Percentiles rank a stretch among this genome's conserved stretches.
These are phyloP conservation scores for Nitzschia putrida DNA, from an alignment of 108 stramenopile species.

Conservation along the genomic window DNA sequence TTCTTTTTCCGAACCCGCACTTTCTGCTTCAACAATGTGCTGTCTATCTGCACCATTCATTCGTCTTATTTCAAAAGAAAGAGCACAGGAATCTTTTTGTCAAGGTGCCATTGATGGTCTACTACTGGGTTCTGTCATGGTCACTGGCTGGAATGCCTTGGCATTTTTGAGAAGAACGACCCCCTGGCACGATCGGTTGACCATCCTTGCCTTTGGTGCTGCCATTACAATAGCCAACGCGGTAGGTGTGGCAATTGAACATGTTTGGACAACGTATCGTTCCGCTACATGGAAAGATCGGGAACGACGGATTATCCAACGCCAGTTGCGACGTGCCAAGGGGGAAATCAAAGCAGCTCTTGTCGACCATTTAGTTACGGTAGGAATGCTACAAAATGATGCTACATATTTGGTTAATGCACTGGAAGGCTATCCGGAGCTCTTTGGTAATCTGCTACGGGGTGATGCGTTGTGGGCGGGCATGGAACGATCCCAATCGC, in stretches of 20 bases:
- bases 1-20: no score
- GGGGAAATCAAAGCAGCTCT: constrained; percentile 67
- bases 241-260: constrained; percentile 78
- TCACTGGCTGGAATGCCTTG: constrained; percentile 63
- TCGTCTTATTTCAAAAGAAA: constrained; percentile 27
- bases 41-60: constrained; percentile 20
- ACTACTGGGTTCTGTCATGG: constrained; percentile 69
- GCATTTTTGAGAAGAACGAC: constrained; percentile 34
- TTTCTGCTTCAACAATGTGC: no score
- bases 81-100: constrained; percentile 65
- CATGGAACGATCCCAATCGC: no score
- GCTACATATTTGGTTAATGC: constrained; percentile 85
- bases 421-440: constrained; percentile 80
- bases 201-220: constrained; percentile 53
- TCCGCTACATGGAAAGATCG: constrained; percentile 34
- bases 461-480: constrained; percentile 49
- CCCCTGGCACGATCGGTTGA: constrained; percentile 27
- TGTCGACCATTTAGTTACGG: constrained; percentile 61
- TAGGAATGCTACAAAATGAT: constrained; percentile 85
- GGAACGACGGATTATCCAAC: constrained; percentile 51
- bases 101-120: constrained; percentile 80
- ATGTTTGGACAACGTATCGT: constrained; percentile 71
- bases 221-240: constrained; percentile 70
- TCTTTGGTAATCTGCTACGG: constrained; percentile 74
- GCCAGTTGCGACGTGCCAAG: constrained; percentile 41